phyloP scores from a whole-genome alignment of 352 stramenopile species.

The Aphanomyces stellatus region DNA sequence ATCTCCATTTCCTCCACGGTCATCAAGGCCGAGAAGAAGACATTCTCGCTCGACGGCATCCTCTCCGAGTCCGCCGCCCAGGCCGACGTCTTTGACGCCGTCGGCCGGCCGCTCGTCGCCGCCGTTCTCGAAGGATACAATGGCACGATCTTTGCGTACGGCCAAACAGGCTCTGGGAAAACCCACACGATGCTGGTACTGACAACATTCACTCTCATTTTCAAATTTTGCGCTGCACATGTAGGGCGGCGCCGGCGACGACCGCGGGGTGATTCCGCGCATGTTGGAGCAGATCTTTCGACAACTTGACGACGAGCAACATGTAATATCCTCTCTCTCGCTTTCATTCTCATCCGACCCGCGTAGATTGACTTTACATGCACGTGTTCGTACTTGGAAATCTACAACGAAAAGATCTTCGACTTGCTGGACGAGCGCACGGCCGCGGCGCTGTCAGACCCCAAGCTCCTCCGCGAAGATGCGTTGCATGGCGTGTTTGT shows the following conservation, averaged over 20 bases:
- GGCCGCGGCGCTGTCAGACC: conserved; percentile 27
- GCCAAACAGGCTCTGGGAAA: conserved; percentile 81
- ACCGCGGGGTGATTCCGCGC: conserved; percentile 67
- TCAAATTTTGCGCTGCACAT: not conserved
- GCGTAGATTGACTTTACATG: conserved; percentile 41
- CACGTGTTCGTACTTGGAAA: conserved; percentile 80
- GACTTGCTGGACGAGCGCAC: conserved; percentile 66
- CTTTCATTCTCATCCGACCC: too few relatives aligned
- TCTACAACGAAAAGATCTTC: conserved; percentile 88
- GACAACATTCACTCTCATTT: conserved; percentile 26
- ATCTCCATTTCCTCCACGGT: conserved; percentile 22
- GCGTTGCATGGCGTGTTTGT: conserved; percentile 72
- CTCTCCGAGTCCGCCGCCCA: conserved; percentile 58
- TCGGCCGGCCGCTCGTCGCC: conserved; percentile 57
- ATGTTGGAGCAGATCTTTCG: conserved; percentile 76
- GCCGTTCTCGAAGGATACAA: conserved; percentile 82
- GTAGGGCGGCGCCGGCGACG: conserved; percentile 32
- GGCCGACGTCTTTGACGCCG: conserved; percentile 72
- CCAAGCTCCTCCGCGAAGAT: conserved; percentile 71
- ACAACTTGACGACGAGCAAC: conserved; percentile 30
- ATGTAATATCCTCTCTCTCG: conserved; percentile 30
- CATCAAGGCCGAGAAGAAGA: conserved; percentile 54
- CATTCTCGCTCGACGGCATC: conserved; percentile 77
- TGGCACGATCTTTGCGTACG: conserved; percentile 85
- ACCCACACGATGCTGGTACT: conserved; percentile 76